Percentiles rank a stretch among this genome's conserved stretches.
phyloP scores from a whole-genome alignment of 768 basidiomycete species.

The Rhodosporidiobolus odoratus region DNA sequence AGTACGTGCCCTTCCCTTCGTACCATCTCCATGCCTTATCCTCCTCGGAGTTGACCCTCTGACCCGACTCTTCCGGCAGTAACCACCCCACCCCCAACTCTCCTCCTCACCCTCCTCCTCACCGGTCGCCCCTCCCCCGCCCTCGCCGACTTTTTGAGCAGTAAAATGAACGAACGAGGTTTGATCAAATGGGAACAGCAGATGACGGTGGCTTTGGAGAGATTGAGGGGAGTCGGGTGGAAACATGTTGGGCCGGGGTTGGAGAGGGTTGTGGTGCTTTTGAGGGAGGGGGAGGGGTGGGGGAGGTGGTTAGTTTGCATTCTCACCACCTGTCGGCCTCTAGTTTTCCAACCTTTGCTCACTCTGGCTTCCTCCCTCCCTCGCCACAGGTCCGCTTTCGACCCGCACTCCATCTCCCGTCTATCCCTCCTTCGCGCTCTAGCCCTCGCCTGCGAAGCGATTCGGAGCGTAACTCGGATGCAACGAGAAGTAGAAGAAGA shows the following conservation, averaged over 20 bases:
- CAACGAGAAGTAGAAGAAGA: constrained; percentile 39
- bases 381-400: constrained; percentile 25
- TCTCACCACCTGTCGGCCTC: too few species aligned
- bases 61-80: neutral
- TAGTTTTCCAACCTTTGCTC: too few species aligned
- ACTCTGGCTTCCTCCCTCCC: neutral
- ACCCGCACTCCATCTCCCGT: constrained; percentile 2
- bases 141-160: constrained; percentile 39
- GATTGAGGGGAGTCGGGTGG: constrained; percentile 32
- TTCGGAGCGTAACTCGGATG: constrained; percentile 7
- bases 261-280: constrained; percentile 39
- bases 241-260: constrained; percentile 31
- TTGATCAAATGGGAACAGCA: constrained; percentile 41
- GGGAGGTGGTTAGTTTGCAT: constrained; percentile 26
- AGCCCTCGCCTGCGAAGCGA: constrained; percentile 15
- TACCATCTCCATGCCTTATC: neutral
- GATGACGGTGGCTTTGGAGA: constrained; percentile 28
- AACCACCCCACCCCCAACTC: constrained; percentile 7
- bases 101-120: constrained; percentile 33
- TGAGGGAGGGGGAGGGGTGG: constrained; percentile 39
- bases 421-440: constrained; percentile 11
- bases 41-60: neutral
- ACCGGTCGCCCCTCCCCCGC: constrained; percentile 32
- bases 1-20: constrained; percentile 1
- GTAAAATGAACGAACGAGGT: constrained; percentile 40